Conservation (phyloP, 257 asterid genomes). For the Nicotiana tomentosiformis region DNA sequence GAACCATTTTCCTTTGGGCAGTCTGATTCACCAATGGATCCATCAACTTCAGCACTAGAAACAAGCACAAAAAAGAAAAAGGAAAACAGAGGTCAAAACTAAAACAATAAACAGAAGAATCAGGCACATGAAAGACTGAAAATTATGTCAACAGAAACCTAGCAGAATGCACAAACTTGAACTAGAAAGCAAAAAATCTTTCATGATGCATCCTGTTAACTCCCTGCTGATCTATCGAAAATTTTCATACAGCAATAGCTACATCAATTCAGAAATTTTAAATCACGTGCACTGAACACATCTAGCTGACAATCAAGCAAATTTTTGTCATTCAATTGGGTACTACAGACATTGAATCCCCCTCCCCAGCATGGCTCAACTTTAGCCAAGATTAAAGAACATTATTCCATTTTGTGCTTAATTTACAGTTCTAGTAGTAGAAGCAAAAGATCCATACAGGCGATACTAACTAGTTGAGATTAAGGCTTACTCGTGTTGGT, state of each 20-base stretch:
- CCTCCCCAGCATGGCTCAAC: not conserved
- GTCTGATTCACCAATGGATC: conserved; percentile 61
- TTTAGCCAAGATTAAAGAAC: not conserved
- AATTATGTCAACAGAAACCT: not conserved
- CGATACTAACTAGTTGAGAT: not conserved
- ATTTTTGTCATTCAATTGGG: not conserved
- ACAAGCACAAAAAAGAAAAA: not conserved
- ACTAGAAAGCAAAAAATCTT: not conserved
- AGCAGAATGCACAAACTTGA: conserved; percentile 2
- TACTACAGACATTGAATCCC: not conserved
- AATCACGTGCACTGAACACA: not conserved
- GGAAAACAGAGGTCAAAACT: not conserved
- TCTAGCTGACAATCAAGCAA: not conserved
- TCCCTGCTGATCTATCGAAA: not conserved
- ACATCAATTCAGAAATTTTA: not conserved
- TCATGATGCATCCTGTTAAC: not conserved
- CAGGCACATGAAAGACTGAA: not conserved
- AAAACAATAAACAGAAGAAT: not conserved
- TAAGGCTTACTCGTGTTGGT: not conserved
- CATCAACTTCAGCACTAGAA: conserved; percentile 60
- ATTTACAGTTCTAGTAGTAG: not conserved
- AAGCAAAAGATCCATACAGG: not conserved
- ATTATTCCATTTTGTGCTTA: not conserved
- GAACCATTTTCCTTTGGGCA: conserved; percentile 49
- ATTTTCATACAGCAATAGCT: not conserved